Evolutionary conservation across 169 alveolate genomes (phyloP).

Genomic region (Eimeria mitis): DNA sequence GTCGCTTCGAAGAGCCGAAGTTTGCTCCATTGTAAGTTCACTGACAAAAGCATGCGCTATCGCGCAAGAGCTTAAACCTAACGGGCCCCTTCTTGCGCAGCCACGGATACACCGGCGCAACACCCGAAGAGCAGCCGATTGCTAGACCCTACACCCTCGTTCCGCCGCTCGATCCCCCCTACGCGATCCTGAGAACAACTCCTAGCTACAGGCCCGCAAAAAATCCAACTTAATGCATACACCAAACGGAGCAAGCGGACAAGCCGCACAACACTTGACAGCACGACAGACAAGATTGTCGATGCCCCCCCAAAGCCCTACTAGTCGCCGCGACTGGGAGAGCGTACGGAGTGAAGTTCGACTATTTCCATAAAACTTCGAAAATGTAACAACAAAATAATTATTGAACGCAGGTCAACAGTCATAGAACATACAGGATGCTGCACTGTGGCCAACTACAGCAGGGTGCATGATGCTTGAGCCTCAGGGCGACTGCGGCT

Average conservation of each 20-base stretch:
- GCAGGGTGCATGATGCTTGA: slow-evolving; percentile 1
- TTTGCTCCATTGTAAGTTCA: slow-evolving; percentile 24
- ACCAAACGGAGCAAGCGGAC: background rate
- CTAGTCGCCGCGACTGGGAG: background rate
- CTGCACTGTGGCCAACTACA: background rate
- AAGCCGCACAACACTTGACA: background rate
- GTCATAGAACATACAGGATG: background rate
- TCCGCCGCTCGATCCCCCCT: background rate
- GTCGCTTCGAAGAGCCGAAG: slow-evolving; percentile 27
- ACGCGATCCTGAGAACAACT: background rate
- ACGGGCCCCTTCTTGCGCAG: background rate
- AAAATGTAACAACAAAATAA: background rate
- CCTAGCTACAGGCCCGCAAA: background rate
- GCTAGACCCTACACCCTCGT: background rate
- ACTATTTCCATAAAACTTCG: background rate
- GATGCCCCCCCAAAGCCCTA: background rate
- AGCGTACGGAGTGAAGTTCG: background rate
- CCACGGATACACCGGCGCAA: background rate
- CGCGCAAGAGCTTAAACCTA: background rate
- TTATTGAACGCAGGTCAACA: background rate
- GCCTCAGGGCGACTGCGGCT: background rate
- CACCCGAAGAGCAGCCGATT: slow-evolving; percentile 5
- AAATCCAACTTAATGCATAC: background rate
- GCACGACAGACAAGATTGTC: background rate
- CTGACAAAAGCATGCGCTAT: background rate